These are phyloP conservation scores for Tetradesmus lagerheimii DNA, from an alignment of 139 green algal genomes.

Conservation along the genomic window DNA sequence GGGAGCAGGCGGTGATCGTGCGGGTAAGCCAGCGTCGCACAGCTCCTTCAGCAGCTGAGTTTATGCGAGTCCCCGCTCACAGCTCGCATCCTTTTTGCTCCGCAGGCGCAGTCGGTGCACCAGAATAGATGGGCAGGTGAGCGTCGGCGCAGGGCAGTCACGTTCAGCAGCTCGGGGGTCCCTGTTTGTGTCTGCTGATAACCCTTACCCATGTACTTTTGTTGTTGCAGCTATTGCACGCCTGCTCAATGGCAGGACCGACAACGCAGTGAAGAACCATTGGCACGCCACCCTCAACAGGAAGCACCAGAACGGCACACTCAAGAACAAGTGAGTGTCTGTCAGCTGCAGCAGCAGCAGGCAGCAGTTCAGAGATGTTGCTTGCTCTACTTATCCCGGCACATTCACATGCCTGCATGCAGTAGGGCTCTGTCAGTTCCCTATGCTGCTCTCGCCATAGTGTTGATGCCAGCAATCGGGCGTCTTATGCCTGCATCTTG, in stretches of 20 bases:
- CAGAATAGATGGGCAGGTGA: slow-evolving; percentile 66
- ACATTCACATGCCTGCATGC: neutral
- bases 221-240: slow-evolving; percentile 68
- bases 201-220: neutral
- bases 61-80: neutral
- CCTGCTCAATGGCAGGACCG: slow-evolving; percentile 69
- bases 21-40: slow-evolving; percentile 43
- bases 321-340: slow-evolving; percentile 54
- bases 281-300: slow-evolving; percentile 73
- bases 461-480: no score
- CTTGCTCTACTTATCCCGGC: no score
- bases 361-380: neutral
- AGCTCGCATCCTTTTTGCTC: neutral
- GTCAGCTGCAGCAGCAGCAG: neutral
- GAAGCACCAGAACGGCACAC: slow-evolving; percentile 45
- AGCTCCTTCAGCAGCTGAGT: neutral
- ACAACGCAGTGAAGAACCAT: slow-evolving; percentile 81
- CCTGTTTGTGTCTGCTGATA: neutral
- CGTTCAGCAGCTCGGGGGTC: neutral
- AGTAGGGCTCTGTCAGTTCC: neutral
- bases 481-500: no score
- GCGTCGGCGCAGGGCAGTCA: neutral
- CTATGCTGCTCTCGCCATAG: neutral
- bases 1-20: slow-evolving; percentile 73
- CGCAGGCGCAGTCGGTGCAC: slow-evolving; percentile 62